phyloP scores from a whole-genome alignment of 2,329 filamentous ascomycete species.

The Westerdykella sp. region DNA sequence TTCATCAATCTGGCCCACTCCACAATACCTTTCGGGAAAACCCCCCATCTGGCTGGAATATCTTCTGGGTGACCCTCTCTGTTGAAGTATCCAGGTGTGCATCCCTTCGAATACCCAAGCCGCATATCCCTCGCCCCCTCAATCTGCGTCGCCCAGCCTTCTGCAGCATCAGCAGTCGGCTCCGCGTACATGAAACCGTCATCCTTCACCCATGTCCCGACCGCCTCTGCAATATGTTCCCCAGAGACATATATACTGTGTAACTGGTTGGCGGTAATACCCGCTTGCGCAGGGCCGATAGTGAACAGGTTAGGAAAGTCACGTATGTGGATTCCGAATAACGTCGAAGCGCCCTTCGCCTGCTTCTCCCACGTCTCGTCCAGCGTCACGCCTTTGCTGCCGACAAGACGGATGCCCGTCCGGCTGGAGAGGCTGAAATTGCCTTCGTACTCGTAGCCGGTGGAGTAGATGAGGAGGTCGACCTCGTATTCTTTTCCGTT shows the following conservation, averaged over 20 bases:
- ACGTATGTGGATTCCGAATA: conserved; percentile 37
- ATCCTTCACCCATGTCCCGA: background rate
- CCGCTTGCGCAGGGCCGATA: conserved; percentile 12
- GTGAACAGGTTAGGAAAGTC: conserved; percentile 19
- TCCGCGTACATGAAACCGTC: conserved; percentile 8
- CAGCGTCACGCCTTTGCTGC: conserved; percentile 40
- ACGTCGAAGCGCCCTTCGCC: conserved; percentile 33
- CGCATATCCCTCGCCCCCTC: conserved; percentile 8
- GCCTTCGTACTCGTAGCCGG: conserved; percentile 33
- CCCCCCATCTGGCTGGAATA: background rate
- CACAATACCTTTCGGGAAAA: background rate
- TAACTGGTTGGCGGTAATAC: conserved; percentile 8
- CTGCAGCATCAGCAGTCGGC: conserved; percentile 7
- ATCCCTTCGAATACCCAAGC: conserved; percentile 6
- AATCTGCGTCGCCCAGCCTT: conserved; percentile 13
- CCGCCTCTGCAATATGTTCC: conserved; percentile 12
- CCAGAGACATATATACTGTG: conserved; percentile 9
- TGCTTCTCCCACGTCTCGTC: conserved; percentile 37
- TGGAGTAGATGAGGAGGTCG: conserved; percentile 43
- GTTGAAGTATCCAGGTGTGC: conserved; percentile 8
- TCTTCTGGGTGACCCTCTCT: background rate
- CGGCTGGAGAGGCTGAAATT: conserved; percentile 18
- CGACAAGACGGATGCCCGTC: conserved; percentile 33
- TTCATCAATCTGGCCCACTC: background rate
- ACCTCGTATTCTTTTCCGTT: conserved; percentile 43